Evolutionary conservation across 768 basidiomycete genomes (phyloP).

Genomic region (Hypsizygus marmoreus): DNA sequence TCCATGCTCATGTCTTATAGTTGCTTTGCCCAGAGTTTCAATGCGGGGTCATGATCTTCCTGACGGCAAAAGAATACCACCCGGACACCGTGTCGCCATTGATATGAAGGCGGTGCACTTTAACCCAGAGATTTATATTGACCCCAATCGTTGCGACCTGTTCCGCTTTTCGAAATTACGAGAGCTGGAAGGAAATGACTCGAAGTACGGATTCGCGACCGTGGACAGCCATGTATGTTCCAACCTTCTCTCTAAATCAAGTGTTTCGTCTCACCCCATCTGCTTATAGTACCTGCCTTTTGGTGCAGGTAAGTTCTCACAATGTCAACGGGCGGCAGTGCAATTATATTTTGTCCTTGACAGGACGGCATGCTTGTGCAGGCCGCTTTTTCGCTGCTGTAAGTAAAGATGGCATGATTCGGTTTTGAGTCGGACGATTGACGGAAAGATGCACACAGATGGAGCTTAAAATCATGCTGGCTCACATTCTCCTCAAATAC

Average conservation of each 20-base stretch:
- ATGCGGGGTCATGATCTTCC: constrained; percentile 28
- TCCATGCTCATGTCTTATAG: constrained; percentile 16
- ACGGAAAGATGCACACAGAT: too few relatives aligned
- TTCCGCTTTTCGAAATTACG: constrained; percentile 39
- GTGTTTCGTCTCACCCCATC: constrained; percentile 4
- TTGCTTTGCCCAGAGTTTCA: constrained; percentile 31
- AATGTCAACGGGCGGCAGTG: neutral
- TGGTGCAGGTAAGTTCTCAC: constrained; percentile 30
- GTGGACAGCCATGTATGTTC: constrained; percentile 34
- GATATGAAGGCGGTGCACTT: constrained; percentile 38
- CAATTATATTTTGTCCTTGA: neutral
- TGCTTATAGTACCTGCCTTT: constrained; percentile 37
- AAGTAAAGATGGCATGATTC: too few relatives aligned
- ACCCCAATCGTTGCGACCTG: constrained; percentile 34
- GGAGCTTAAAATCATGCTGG: constrained; percentile 38
- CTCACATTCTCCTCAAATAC: constrained; percentile 36
- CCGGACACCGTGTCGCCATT: constrained; percentile 33
- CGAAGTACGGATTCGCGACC: constrained; percentile 37
- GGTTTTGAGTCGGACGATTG: too few relatives aligned
- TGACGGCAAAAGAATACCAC: constrained; percentile 32
- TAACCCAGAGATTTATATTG: constrained; percentile 34
- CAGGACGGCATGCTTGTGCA: constrained; percentile 39
- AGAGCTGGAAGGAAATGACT: constrained; percentile 24
- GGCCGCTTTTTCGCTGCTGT: constrained; percentile 39
- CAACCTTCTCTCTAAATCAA: constrained; percentile 7